Evolutionary conservation across 345 rosid genomes (phyloP).

Genomic region (Arabidopsis arenosa): DNA sequence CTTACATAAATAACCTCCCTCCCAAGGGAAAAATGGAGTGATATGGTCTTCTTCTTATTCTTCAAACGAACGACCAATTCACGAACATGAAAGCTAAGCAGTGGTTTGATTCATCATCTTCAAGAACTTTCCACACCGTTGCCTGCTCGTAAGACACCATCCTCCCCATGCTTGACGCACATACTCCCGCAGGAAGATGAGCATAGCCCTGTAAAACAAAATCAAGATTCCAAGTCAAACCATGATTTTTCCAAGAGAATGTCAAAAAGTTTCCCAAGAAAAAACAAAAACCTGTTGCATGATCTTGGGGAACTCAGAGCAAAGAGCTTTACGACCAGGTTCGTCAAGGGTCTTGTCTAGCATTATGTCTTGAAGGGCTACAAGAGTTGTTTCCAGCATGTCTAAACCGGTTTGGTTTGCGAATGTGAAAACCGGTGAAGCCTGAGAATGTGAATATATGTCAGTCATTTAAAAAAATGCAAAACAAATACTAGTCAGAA

Average conservation of each 20-base stretch:
- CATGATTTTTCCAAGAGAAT: neutral
- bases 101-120: constrained; percentile 74
- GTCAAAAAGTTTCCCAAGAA: neutral
- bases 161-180: constrained; percentile 91
- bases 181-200: constrained; percentile 77
- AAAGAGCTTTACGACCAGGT: constrained; percentile 73
- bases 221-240: constrained; percentile 4
- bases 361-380: constrained; percentile 91
- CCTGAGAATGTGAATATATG: constrained; percentile 52
- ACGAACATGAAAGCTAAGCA: constrained; percentile 83
- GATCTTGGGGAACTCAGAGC: constrained; percentile 82
- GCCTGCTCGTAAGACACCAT: constrained; percentile 82
- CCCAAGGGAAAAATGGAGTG: neutral
- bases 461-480: neutral
- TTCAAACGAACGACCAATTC: constrained; percentile 90
- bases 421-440: constrained; percentile 76
- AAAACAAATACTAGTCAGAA: neutral
- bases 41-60: neutral
- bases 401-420: constrained; percentile 96
- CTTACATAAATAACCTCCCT: constrained; percentile 34
- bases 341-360: constrained; percentile 88
- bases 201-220: constrained; percentile 62
- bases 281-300: constrained; percentile 76
- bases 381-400: constrained; percentile 95
- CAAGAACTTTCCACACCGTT: constrained; percentile 84